Evolutionary conservation across 106 monocot species (phyloP).

Genomic region (Amphibolis antarctica): DNA sequence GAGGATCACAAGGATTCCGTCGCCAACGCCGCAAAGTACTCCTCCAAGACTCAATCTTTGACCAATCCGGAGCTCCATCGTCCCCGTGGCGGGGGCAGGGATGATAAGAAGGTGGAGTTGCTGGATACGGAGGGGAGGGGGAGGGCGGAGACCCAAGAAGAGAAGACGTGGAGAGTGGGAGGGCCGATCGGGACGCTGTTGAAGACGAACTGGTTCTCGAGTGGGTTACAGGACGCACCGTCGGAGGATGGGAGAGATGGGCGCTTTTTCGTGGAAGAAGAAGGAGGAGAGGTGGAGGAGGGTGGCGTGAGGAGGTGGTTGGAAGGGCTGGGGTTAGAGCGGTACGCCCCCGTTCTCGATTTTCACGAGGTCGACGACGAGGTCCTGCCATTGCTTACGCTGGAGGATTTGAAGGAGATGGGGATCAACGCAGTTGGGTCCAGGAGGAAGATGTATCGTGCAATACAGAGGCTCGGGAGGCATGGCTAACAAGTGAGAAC

Average conservation of each 20-base stretch:
- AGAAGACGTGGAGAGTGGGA: conserved; percentile 5
- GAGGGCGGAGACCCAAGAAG: conserved; percentile 4
- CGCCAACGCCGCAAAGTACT: not conserved
- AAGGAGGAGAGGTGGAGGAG: not conserved
- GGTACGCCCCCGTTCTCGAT: conserved; percentile 19
- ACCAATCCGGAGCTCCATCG: not conserved
- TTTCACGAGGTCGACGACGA: conserved; percentile 25
- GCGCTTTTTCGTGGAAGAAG: too few species aligned
- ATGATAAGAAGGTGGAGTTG: too few species aligned
- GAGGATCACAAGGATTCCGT: not conserved
- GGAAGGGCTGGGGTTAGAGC: conserved; percentile 14
- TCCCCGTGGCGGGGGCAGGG: not conserved
- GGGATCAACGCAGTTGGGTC: conserved; percentile 21
- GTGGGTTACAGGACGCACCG: conserved; percentile 7
- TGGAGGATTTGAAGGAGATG: conserved; percentile 29
- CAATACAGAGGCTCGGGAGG: conserved; percentile 19
- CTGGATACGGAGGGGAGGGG: not conserved
- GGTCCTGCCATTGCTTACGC: conserved; percentile 21
- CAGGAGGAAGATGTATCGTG: conserved; percentile 25
- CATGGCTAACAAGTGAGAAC: too few species aligned
- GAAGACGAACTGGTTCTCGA: conserved; percentile 18
- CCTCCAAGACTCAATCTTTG: not conserved
- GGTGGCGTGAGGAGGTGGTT: conserved; percentile 15
- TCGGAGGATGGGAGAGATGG: not conserved
- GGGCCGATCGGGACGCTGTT: conserved; percentile 1